Conservation (phyloP, 1,139 yeast genomes). For the Kodamaea fungicola region DNA sequence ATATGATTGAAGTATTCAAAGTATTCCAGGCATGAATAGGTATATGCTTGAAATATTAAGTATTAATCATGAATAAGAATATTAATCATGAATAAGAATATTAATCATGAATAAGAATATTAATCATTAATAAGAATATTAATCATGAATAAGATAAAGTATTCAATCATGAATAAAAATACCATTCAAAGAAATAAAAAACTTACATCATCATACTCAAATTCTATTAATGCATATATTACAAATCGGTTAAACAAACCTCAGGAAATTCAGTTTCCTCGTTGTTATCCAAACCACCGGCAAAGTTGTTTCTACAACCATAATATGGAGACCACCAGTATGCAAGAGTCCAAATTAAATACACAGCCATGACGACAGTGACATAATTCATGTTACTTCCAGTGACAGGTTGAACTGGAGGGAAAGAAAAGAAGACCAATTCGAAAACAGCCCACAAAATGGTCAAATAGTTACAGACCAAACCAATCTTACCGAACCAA, state of each 20-base stretch:
- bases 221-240: constrained; percentile 1
- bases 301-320: constrained; percentile 39
- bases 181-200: too few relatives aligned
- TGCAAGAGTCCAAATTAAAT: constrained; percentile 47
- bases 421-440: constrained; percentile 64
- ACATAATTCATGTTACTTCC: constrained; percentile 68
- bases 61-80: too few relatives aligned
- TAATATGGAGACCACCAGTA: constrained; percentile 57
- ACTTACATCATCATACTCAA: too few relatives aligned
- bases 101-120: too few relatives aligned
- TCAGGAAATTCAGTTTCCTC: constrained; percentile 48
- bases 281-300: constrained; percentile 41
- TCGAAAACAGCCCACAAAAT: constrained; percentile 60
- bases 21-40: too few relatives aligned
- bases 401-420: constrained; percentile 61
- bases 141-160: too few relatives aligned
- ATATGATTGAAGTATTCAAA: too few relatives aligned
- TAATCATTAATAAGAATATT: too few relatives aligned
- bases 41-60: too few relatives aligned
- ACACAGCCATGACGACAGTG: constrained; percentile 59
- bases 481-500: constrained; percentile 57
- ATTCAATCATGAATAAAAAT: too few relatives aligned
- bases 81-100: too few relatives aligned
- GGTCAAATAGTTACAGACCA: constrained; percentile 51
- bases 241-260: constrained; percentile 30